Evolutionary conservation across 1,284 basidiomycete species (phyloP).

Genomic region (Malassezia slooffiae): DNA sequence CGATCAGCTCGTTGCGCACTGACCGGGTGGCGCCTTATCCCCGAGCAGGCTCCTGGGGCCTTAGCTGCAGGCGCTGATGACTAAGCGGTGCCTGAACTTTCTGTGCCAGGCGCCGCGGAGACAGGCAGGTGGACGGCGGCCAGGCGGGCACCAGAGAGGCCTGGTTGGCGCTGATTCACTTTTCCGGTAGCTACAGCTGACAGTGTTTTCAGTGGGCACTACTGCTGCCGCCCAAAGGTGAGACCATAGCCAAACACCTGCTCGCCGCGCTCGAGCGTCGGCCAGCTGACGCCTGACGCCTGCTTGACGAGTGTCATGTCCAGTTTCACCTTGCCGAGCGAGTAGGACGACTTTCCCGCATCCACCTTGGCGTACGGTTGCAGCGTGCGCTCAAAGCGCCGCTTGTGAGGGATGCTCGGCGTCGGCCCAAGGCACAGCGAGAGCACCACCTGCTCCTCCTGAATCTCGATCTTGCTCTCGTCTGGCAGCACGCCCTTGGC

Average conservation of each 20-base stretch:
- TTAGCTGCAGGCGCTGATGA: too few species aligned
- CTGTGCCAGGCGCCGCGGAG: too few species aligned
- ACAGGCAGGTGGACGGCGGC: too few species aligned
- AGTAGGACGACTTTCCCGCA: conserved; percentile 26
- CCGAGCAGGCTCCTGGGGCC: too few species aligned
- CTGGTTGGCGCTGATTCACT: too few species aligned
- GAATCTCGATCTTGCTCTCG: conserved; percentile 26
- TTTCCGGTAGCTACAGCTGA: too few species aligned
- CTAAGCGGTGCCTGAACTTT: too few species aligned
- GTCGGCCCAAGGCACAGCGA: conserved; percentile 28
- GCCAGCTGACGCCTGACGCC: conserved; percentile 36
- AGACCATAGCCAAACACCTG: conserved; percentile 34
- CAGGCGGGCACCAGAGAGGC: too few species aligned
- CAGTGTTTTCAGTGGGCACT: too few species aligned
- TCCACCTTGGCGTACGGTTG: conserved; percentile 27
- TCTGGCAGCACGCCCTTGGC: conserved; percentile 31
- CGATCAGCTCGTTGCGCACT: too few species aligned
- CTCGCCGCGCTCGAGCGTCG: conserved; percentile 34
- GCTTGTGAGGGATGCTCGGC: conserved; percentile 16
- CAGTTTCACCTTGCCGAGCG: conserved; percentile 39
- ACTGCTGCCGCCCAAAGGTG: conserved; percentile 36
- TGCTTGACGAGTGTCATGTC: conserved; percentile 40
- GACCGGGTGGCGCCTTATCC: too few species aligned
- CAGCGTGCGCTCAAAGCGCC: conserved; percentile 28
- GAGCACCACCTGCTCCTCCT: conserved; percentile 24